phyloP scores from a whole-genome alignment of 169 alveolate genomes.

The Eimeria sp. region DNA sequence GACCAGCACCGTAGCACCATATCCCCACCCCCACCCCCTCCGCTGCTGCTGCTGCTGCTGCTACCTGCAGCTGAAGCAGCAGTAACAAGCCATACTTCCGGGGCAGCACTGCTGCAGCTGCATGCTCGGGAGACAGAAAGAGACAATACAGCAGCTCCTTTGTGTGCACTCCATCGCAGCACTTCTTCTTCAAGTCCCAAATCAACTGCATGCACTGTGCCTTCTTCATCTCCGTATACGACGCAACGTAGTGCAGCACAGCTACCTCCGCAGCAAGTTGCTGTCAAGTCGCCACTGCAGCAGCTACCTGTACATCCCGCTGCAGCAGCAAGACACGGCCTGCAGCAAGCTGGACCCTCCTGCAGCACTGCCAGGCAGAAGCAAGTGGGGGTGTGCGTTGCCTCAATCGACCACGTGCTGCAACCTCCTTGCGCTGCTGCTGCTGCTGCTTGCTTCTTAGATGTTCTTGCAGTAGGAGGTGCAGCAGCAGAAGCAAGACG shows the following conservation, averaged over 20 bases:
- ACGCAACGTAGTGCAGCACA: conserved; percentile 79
- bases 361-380: conserved; percentile 70
- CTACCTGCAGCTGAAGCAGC: conserved; percentile 54
- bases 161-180: conserved; percentile 75
- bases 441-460: neutral
- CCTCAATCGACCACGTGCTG: conserved; percentile 56
- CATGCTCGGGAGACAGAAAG: neutral
- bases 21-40: neutral
- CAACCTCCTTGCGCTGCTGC: conserved; percentile 32
- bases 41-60: conserved; percentile 1
- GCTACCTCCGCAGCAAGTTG: conserved; percentile 75
- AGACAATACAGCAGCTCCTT: neutral
- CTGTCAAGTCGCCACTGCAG: conserved; percentile 66
- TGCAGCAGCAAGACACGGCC: conserved; percentile 72
- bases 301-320: conserved; percentile 66
- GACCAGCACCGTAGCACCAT: conserved; percentile 41
- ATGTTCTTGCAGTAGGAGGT: neutral
- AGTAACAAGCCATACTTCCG: conserved; percentile 47
- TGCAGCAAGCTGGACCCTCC: conserved; percentile 57
- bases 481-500: conserved; percentile 59
- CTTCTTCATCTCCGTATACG: conserved; percentile 78
- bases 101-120: conserved; percentile 49
- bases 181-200: conserved; percentile 62
- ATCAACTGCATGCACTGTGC: conserved; percentile 78
- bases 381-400: conserved; percentile 78